Conservation (phyloP, 2,329 filamentous ascomycete species). For the Epichloe aotearoae region DNA sequence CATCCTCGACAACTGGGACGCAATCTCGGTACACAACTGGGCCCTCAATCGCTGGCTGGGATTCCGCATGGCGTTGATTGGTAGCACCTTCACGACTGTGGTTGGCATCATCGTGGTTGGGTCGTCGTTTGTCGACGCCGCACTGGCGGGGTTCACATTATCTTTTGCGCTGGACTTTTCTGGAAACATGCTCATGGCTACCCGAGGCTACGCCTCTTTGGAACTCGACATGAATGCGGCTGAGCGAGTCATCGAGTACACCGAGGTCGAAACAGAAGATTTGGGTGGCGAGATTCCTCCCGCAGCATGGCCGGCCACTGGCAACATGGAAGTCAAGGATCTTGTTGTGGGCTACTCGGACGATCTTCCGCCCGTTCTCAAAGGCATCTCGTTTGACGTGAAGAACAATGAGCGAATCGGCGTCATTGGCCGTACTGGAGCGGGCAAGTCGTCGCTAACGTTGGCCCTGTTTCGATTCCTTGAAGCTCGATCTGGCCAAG, state of each 20-base stretch:
- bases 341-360: conserved; percentile 60
- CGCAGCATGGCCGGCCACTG: conserved; percentile 63
- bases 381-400: conserved; percentile 53
- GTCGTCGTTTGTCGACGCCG: conserved; percentile 48
- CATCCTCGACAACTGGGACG: conserved; percentile 54
- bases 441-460: conserved; percentile 65
- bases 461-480: conserved; percentile 68
- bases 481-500: conserved; percentile 50
- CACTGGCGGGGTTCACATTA: conserved; percentile 63
- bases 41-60: conserved; percentile 68
- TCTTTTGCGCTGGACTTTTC: conserved; percentile 58
- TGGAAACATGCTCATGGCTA: conserved; percentile 47
- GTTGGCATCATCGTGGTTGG: conserved; percentile 52
- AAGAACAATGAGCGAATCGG: conserved; percentile 56
- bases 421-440: conserved; percentile 67
- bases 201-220: conserved; percentile 54
- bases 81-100: conserved; percentile 52
- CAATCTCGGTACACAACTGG: conserved; percentile 54
- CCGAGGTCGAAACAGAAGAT: conserved; percentile 52
- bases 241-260: conserved; percentile 65
- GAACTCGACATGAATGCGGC: conserved; percentile 71
- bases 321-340: conserved; percentile 58
- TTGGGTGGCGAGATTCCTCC: conserved; percentile 48
- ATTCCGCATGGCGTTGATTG: conserved; percentile 57
- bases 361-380: conserved; percentile 58